Evolutionary conservation across 805 yeast species (phyloP).

Genomic region (Hanseniaspora thailandica): DNA sequence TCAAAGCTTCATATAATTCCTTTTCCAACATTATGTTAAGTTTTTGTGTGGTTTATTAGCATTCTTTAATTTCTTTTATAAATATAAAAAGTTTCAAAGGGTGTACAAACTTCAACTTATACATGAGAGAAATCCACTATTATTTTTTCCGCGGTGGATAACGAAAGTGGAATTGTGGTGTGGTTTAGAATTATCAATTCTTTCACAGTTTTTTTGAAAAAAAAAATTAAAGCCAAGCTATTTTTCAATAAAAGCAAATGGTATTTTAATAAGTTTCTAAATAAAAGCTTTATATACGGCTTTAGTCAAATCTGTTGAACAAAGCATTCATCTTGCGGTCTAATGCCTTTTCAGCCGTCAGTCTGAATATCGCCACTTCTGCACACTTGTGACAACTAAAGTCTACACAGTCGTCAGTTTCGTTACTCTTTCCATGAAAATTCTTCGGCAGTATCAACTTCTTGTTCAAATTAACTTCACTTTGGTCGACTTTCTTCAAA

Average conservation of each 20-base stretch:
- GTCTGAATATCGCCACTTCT: background rate
- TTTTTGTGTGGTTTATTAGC: background rate
- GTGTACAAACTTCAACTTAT: background rate
- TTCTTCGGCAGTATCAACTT: background rate
- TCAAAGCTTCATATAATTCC: constrained; percentile 70
- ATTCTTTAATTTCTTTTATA: too few relatives aligned
- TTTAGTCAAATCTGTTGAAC: background rate
- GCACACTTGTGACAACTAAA: background rate
- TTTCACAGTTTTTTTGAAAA: background rate
- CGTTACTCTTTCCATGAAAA: background rate
- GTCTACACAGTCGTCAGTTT: background rate
- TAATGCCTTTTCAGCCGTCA: background rate
- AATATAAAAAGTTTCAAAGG: too few relatives aligned
- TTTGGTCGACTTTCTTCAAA: background rate
- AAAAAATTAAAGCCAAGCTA: background rate
- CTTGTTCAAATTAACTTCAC: background rate
- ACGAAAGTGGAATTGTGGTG: too few relatives aligned
- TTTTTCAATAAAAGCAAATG: too few relatives aligned
- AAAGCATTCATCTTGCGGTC: background rate
- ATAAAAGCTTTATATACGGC: background rate
- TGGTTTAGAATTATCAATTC: too few relatives aligned
- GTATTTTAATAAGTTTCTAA: background rate
- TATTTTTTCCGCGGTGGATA: too few relatives aligned
- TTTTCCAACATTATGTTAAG: constrained; percentile 29
- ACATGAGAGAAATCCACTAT: background rate